Base-by-base conservation (phyloP, 495 filamentous ascomycete species). In the Neurospora terricola region DNA sequence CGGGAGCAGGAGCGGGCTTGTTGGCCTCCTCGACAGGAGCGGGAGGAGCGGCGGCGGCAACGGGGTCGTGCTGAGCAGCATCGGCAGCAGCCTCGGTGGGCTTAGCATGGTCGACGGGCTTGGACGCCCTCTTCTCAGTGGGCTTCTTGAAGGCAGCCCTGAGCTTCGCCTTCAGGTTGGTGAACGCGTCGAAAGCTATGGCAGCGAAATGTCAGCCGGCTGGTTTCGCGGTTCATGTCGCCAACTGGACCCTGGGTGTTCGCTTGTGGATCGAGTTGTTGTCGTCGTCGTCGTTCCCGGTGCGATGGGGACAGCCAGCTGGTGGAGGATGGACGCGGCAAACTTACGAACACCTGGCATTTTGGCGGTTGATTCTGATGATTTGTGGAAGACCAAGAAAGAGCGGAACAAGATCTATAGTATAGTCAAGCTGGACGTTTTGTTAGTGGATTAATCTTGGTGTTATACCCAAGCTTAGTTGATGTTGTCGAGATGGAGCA, bases 121-220 rank as follows among this genome's bases (percentile, higher is more conserved):
- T 71, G 38, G 59, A 30, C 6, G 72, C 40, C 74, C 73, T 76
- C 76, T 76, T 76, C 38, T 77, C 76, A 62, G 9, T 37, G 70
- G 73, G 77, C 74, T 73, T 79, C 75, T 77, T 80, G 77, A 82
- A 82, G 72, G 77, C 76, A 42, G 75, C 76, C 80, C 80, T 81
- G 70, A 82, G 77, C 80, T 80, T 81, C 23, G 72, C 75, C 73
- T 76, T 78, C 36, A 82, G 68, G 77, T 81, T 81, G 75, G 78
- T 78, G 70, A 81, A 71, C 6, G 81, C 77, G 36, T 72, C 70
- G 72, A 79, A 71, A 21, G 80, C 78, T 81, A 71, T 6, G 48
- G 38, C 37, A 18, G 40, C 7, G 34, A 40, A 5, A 70, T 34
- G 54, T 66, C 30, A 66, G 54, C 14, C 54, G 54, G 16, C 54